Conservation (phyloP, 495 filamentous ascomycete species). For the Xylaria castorea region DNA sequence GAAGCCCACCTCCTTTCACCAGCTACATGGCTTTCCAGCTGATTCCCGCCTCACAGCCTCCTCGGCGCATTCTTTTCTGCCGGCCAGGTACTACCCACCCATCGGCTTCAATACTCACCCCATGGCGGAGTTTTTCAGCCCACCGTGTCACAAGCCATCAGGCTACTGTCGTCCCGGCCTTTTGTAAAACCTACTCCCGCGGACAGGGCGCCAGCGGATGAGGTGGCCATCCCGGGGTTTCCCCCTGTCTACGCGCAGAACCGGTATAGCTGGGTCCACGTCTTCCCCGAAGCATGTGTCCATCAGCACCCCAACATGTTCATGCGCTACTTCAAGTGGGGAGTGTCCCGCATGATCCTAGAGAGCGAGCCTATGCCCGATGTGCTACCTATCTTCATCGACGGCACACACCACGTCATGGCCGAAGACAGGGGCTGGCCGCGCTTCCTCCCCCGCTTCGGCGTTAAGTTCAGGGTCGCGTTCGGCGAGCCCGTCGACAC, state of each 20-base stretch:
- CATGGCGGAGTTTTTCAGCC: conserved; percentile 86
- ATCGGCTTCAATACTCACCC: conserved; percentile 76
- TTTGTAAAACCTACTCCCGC: conserved; percentile 28
- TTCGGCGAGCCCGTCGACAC: conserved; percentile 72
- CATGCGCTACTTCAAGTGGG: conserved; percentile 98
- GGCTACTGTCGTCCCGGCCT: conserved; percentile 71
- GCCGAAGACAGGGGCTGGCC: conserved; percentile 78
- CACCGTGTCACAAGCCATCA: conserved; percentile 83
- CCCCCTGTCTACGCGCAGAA: conserved; percentile 61
- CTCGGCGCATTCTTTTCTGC: conserved; percentile 75
- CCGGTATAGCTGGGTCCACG: conserved; percentile 82
- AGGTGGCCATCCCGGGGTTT: conserved; percentile 52
- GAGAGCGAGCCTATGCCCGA: conserved; percentile 83
- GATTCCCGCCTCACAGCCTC: conserved; percentile 47
- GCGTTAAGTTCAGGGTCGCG: conserved; percentile 73
- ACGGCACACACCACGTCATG: conserved; percentile 86
- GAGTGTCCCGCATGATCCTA: conserved; percentile 84
- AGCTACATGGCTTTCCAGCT: background rate
- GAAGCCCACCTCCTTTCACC: conserved; percentile 17
- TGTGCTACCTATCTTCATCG: conserved; percentile 91
- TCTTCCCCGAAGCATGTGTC: conserved; percentile 93
- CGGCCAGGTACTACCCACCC: conserved; percentile 89
- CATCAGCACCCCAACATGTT: conserved; percentile 81
- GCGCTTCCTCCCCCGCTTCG: conserved; percentile 78
- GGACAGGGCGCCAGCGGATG: background rate